A percentile compares a stretch with the other conserved stretches of the same genome.
These are phyloP conservation scores for Luffa acutangula DNA, from an alignment of 306 rosid genomes.

Conservation along the genomic window DNA sequence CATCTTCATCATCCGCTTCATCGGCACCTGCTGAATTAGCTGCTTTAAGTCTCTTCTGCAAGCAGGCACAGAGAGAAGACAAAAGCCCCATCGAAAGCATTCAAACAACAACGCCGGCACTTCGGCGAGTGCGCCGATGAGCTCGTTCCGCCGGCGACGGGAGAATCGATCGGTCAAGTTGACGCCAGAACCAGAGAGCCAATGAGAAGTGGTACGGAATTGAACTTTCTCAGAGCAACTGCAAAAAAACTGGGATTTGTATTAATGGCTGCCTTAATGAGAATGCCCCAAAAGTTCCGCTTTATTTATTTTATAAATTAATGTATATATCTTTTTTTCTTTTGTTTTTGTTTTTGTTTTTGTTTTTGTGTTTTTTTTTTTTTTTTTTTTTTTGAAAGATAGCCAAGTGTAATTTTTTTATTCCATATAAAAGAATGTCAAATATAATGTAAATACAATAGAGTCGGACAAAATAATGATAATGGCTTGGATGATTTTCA, in stretches of 20 bases:
- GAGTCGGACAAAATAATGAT: too few species aligned
- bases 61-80: slow-evolving; percentile 29
- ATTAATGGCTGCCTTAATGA: neutral
- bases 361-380: too few species aligned
- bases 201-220: neutral
- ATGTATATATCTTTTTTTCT: too few species aligned
- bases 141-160: neutral
- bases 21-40: slow-evolving; percentile 10
- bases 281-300: neutral
- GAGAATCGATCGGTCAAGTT: neutral
- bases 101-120: neutral
- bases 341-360: too few species aligned
- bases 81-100: slow-evolving; percentile 32
- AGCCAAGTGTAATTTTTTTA: too few species aligned
- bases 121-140: neutral
- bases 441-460: too few species aligned
- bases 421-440: too few species aligned
- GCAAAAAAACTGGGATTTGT: neutral
- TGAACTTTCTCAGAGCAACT: neutral
- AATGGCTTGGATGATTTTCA: too few species aligned
- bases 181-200: neutral
- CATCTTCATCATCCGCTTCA: slow-evolving; percentile 15
- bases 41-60: slow-evolving; percentile 12
- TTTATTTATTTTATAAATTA: too few species aligned
- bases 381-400: too few species aligned